Base-by-base conservation (phyloP, 148 eudicot genomes). In the Amaranthus hypochondriacus region DNA sequence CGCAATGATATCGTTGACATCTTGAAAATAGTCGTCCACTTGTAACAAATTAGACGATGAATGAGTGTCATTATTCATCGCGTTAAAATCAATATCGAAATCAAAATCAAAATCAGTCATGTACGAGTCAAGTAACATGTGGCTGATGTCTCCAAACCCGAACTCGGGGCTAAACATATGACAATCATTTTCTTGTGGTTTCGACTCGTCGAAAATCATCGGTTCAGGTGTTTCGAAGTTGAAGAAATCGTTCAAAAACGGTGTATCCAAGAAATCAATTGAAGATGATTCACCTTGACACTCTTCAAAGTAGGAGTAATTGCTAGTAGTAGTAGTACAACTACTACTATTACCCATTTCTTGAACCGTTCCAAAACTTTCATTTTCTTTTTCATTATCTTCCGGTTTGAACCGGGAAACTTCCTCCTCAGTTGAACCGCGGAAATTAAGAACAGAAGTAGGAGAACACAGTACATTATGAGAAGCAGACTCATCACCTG, bases 11-110 rank as follows among this genome's bases (percentile, higher is more conserved):
- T 87, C 91, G 2, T 77, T 64, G 11, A 82, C 83, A 53, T 92
- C 97, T 74, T 85, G 85, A 58, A 88, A 90, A 62, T 78, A 88
- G 75, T 90, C 91, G 11, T 92, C 96, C 1, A 87, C 87, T 60
- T 80, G 84, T n/a, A 80, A 55, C 66, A 77, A 51, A 51, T 67
- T 50, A 50, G 63, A 39, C 15, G 72, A 57, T 2, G 49, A 67
- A 51, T 15, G 46, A 15, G 4, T 18, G 14, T 7, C 48, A 6
- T 39, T 48, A 47, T 51, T 56, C n/a, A 49, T 58, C 11, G 73
- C 61, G 48, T 6, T 68, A 5, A 71, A 78, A 52, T 82, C 82
- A 2, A 85, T 78, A 15, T 68, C 75, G 39, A 28, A 28, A 28
- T 28, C 39, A 28, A 28, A 28, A 52, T 82, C 82, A 2, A 85